A percentile compares a stretch with the other conserved stretches of the same genome.
Conservation (phyloP, 148 eudicot genomes). For the Selenicereus undatus region DNA sequence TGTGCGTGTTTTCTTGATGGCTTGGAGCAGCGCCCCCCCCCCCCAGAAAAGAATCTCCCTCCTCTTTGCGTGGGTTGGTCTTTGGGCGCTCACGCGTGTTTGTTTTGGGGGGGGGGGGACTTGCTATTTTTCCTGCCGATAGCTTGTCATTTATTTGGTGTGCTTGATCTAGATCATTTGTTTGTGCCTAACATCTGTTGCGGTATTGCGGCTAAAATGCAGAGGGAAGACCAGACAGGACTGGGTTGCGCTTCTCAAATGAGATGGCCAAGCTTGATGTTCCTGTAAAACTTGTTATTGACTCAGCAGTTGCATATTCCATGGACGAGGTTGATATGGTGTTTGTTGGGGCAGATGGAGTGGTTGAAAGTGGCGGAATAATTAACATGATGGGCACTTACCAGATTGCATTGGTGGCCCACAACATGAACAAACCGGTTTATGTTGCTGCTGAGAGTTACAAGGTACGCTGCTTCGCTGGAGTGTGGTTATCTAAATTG, state of each 20-base stretch:
- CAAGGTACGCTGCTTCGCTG: constrained; percentile 50
- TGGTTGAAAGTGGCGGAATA: constrained; percentile 94
- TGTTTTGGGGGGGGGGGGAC: no score
- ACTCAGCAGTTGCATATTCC: constrained; percentile 96
- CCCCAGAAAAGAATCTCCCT: no score
- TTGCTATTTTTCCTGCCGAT: neutral
- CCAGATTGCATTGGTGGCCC: constrained; percentile 88
- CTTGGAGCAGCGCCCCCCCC: neutral
- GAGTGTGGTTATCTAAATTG: neutral
- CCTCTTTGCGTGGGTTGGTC: no score
- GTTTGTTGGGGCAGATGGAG: constrained; percentile 96
- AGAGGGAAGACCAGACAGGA: constrained; percentile 98
- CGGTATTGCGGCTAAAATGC: constrained; percentile 22
- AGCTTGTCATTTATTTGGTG: neutral
- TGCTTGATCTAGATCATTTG: neutral
- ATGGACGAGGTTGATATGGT: constrained; percentile 98
- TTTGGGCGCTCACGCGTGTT: no score
- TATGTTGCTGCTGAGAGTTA: constrained; percentile 98
- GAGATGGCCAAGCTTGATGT: constrained; percentile 91
- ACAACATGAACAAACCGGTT: constrained; percentile 89
- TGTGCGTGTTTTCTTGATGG: neutral
- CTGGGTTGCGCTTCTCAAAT: constrained; percentile 80
- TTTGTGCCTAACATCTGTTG: neutral
- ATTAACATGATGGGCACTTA: constrained; percentile 99
- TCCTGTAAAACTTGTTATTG: constrained; percentile 88